Evolutionary conservation across 2,329 filamentous ascomycete genomes (phyloP).

Genomic region (Alternaria consortialis): DNA sequence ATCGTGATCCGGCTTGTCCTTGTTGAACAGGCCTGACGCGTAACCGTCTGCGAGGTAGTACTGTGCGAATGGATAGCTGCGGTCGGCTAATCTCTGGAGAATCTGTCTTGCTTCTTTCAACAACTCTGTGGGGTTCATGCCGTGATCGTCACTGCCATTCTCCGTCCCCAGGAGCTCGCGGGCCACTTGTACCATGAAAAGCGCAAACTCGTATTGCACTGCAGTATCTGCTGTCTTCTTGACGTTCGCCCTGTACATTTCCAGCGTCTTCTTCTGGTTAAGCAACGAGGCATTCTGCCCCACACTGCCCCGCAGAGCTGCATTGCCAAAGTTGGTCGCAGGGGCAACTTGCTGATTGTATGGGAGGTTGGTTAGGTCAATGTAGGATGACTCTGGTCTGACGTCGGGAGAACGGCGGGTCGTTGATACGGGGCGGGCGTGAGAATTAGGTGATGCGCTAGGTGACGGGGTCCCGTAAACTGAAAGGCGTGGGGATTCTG

Average conservation of each 20-base stretch:
- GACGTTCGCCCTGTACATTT: slow-evolving; percentile 96
- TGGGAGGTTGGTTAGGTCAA: slow-evolving; percentile 70
- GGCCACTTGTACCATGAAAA: slow-evolving; percentile 90
- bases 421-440: slow-evolving; percentile 60
- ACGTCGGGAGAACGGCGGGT: slow-evolving; percentile 66
- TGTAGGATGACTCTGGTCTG: slow-evolving; percentile 68
- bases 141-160: slow-evolving; percentile 49
- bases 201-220: slow-evolving; percentile 94
- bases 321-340: slow-evolving; percentile 76
- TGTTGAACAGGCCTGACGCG: slow-evolving; percentile 92
- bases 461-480: slow-evolving; percentile 52
- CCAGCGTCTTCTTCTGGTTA: slow-evolving; percentile 89
- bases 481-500: slow-evolving; percentile 62
- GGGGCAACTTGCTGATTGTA: slow-evolving; percentile 82
- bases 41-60: slow-evolving; percentile 97
- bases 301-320: slow-evolving; percentile 77
- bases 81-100: slow-evolving; percentile 83
- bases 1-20: slow-evolving; percentile 90
- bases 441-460: slow-evolving; percentile 52
- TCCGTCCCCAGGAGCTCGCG: slow-evolving; percentile 68
- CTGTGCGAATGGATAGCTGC: slow-evolving; percentile 94
- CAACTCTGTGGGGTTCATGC: slow-evolving; percentile 67
- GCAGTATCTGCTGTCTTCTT: slow-evolving; percentile 94
- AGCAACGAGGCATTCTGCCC: slow-evolving; percentile 91
- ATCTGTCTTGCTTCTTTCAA: slow-evolving; percentile 89